A percentile compares a stretch with the other conserved stretches of the same genome.
These are phyloP conservation scores for Helichrysum umbraculigerum DNA, from an alignment of 129 eudicot genomes.

Conservation along the genomic window DNA sequence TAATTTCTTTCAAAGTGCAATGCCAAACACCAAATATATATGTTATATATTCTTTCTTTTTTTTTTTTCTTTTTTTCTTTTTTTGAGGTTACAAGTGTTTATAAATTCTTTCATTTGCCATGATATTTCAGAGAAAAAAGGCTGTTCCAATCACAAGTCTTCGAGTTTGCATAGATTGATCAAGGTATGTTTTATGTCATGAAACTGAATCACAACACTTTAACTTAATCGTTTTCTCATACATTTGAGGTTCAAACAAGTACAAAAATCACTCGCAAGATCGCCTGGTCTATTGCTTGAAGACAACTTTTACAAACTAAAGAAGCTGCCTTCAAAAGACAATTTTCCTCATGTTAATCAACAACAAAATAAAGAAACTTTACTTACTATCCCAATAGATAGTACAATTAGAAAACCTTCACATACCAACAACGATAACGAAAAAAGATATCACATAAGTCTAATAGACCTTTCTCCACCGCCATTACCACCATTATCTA, in stretches of 20 bases:
- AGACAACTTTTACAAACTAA: constrained; percentile 36
- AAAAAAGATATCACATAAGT: constrained; percentile 24
- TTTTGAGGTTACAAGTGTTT: background rate
- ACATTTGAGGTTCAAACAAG: constrained; percentile 41
- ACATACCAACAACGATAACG: constrained; percentile 2
- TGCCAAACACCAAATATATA: no score
- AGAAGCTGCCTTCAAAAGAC: constrained; percentile 23
- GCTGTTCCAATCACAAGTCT: constrained; percentile 60
- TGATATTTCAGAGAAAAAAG: constrained; percentile 62
- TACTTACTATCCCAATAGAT: constrained; percentile 17
- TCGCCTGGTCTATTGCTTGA: constrained; percentile 44
- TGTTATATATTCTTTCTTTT: no score
- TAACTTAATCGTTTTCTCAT: background rate
- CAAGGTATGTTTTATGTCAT: constrained; percentile 43
- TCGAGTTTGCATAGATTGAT: constrained; percentile 77
- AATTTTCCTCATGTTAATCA: constrained; percentile 28
- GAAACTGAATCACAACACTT: background rate
- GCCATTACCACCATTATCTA: constrained; percentile 28
- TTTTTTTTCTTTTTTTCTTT: no score
- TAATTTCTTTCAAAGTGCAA: no score
- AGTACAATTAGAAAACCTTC: background rate
- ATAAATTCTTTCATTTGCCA: constrained; percentile 9
- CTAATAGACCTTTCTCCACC: constrained; percentile 29
- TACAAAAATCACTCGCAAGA: constrained; percentile 53
- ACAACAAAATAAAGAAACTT: constrained; percentile 21